Conservation (phyloP, 2,329 filamentous ascomycete species). For the Aspergillus pseudotamarii region DNA sequence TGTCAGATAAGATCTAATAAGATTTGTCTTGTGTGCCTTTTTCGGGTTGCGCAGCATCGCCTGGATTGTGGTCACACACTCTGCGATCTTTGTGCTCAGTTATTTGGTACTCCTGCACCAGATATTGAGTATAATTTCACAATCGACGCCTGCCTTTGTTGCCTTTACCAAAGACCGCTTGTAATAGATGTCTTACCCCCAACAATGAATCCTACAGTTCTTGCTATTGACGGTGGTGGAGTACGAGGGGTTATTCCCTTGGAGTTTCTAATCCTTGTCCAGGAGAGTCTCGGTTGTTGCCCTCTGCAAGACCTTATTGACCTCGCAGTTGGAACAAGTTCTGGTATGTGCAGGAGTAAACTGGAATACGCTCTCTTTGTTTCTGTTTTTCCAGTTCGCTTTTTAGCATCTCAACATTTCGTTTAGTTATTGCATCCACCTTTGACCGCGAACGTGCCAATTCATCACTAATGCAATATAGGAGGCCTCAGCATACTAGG, state of each 20-base stretch:
- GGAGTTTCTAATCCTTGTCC: slow-evolving; percentile 19
- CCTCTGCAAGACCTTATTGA: slow-evolving; percentile 18
- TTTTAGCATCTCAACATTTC: no score
- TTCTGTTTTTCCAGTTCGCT: background rate
- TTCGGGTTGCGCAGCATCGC: no score
- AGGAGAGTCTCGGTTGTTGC: slow-evolving; percentile 17
- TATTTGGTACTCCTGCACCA: slow-evolving; percentile 16
- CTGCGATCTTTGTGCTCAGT: slow-evolving; percentile 22
- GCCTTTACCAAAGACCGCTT: background rate
- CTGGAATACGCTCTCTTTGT: slow-evolving; percentile 16
- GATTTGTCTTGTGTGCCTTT: no score
- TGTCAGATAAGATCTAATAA: no score
- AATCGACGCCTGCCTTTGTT: background rate
- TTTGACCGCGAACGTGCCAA: no score
- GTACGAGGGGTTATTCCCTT: slow-evolving; percentile 9
- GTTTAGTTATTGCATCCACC: no score
- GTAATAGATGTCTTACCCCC: background rate
- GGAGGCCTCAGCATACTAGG: no score
- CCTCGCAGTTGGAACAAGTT: slow-evolving; percentile 18
- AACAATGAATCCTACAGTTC: background rate
- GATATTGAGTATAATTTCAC: slow-evolving; percentile 20
- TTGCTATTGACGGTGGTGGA: background rate
- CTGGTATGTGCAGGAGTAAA: slow-evolving; percentile 7
- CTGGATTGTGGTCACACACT: slow-evolving; percentile 8
- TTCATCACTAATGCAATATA: no score